Conservation (phyloP, 495 filamentous ascomycete species). For the Trichocladium uniseriatum region DNA sequence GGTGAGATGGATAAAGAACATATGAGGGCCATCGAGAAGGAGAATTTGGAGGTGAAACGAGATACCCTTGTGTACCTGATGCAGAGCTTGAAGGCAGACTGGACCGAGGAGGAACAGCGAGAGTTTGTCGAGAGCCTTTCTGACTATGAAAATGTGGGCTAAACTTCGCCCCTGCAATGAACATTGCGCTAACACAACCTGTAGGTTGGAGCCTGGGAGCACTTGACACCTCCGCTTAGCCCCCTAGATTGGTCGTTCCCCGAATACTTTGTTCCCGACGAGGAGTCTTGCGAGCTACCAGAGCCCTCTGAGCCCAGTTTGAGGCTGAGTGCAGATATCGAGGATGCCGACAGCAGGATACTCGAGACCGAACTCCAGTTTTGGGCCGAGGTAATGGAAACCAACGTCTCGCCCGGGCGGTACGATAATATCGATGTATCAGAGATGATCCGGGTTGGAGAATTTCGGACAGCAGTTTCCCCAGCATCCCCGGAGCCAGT, state of each 20-base stretch:
- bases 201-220: conserved; percentile 26
- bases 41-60: conserved; percentile 16
- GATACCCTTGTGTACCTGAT: conserved; percentile 12
- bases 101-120: conserved; percentile 27
- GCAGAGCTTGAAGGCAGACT: conserved; percentile 28
- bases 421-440: conserved; percentile 19
- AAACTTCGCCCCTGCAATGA: not conserved
- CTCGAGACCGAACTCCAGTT: conserved; percentile 16
- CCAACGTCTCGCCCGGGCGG: conserved; percentile 7
- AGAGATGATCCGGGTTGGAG: conserved; percentile 17
- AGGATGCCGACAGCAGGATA: conserved; percentile 33
- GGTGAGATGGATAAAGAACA: not conserved
- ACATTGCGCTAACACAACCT: conserved; percentile 10
- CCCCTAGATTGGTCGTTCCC: conserved; percentile 31
- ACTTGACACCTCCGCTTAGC: conserved; percentile 51
- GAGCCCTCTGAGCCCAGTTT: conserved; percentile 42
- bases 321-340: conserved; percentile 38
- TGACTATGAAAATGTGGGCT: conserved; percentile 26
- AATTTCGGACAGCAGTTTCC: conserved; percentile 2
- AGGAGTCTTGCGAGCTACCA: conserved; percentile 41
- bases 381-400: conserved; percentile 6
- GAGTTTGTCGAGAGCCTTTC: conserved; percentile 24
- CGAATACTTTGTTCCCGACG: conserved; percentile 40
- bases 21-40: conserved; percentile 1
- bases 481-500: conserved; percentile 1